phyloP scores from a whole-genome alignment of 768 basidiomycete genomes.

The Rhodotorula graminis region DNA sequence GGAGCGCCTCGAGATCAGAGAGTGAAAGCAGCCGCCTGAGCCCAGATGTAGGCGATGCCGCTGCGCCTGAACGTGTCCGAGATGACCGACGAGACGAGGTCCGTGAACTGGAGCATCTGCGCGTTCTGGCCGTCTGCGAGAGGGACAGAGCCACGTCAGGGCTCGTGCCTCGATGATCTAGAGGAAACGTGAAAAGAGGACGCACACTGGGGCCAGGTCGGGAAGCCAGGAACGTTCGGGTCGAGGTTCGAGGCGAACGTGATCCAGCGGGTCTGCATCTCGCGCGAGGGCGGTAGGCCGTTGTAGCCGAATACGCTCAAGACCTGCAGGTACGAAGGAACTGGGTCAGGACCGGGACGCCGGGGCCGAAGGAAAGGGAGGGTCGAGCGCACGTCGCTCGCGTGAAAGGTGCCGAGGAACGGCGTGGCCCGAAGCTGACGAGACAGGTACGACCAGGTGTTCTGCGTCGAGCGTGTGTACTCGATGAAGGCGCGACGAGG shows the following conservation, averaged over 20 bases:
- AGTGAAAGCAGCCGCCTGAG: not conserved
- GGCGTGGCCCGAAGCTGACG: not conserved
- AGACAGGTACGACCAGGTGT: constrained; percentile 10
- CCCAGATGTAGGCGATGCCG: constrained; percentile 14
- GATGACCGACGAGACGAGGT: constrained; percentile 1
- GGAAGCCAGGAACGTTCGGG: constrained; percentile 13
- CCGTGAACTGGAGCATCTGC: constrained; percentile 19
- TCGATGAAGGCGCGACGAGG: constrained; percentile 6
- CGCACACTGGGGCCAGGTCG: constrained; percentile 13
- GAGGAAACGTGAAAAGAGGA: not conserved
- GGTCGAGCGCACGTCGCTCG: too few species aligned
- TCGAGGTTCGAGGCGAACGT: constrained; percentile 5
- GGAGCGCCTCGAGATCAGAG: not conserved
- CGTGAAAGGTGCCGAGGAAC: constrained; percentile 1
- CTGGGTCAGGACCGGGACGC: too few species aligned
- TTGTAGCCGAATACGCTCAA: not conserved
- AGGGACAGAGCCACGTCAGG: too few species aligned
- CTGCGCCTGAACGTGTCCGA: constrained; percentile 7
- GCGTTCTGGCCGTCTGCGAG: constrained; percentile 10
- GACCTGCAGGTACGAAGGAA: not conserved
- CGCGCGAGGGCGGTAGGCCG: constrained; percentile 1
- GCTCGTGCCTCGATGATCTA: too few species aligned
- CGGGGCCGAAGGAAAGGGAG: too few species aligned
- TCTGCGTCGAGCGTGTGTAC: constrained; percentile 4
- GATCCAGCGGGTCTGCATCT: constrained; percentile 23